Conservation (phyloP, 768 basidiomycete species). For the Trametes meyenii region DNA sequence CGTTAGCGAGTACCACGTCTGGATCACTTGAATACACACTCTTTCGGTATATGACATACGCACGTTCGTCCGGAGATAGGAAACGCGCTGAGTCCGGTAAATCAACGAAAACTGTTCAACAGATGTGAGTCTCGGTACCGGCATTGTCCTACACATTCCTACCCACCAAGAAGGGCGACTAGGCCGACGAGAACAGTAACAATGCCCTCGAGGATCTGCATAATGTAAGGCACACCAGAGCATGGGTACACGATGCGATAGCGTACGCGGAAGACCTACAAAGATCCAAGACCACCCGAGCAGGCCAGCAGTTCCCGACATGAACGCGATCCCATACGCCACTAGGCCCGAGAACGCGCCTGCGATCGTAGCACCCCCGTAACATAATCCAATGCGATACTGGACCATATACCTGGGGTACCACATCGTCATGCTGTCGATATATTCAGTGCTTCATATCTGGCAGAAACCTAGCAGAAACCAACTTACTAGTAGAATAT, state of each 20-base stretch:
- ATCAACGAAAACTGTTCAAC: constrained; percentile 55
- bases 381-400: constrained; percentile 30
- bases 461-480: constrained; percentile 18
- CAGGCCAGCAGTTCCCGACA: constrained; percentile 30
- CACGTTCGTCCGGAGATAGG: constrained; percentile 59
- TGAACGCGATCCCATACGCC: constrained; percentile 38
- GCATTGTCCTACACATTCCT: too few species aligned
- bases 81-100: constrained; percentile 61
- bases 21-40: not conserved
- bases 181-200: constrained; percentile 57
- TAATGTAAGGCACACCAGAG: not conserved
- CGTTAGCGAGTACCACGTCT: too few species aligned
- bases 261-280: constrained; percentile 7
- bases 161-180: constrained; percentile 31
- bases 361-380: constrained; percentile 28
- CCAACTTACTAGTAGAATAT: constrained; percentile 65
- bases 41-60: constrained; percentile 39
- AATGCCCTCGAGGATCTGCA: constrained; percentile 64
- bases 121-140: not conserved
- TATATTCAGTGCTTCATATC: not conserved
- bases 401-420: constrained; percentile 29
- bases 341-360: constrained; percentile 34
- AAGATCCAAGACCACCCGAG: constrained; percentile 38
- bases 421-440: constrained; percentile 27
- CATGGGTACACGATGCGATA: not conserved